Evolutionary conservation across 257 asterid genomes (phyloP).

Genomic region (Ophiorrhiza pumila): DNA sequence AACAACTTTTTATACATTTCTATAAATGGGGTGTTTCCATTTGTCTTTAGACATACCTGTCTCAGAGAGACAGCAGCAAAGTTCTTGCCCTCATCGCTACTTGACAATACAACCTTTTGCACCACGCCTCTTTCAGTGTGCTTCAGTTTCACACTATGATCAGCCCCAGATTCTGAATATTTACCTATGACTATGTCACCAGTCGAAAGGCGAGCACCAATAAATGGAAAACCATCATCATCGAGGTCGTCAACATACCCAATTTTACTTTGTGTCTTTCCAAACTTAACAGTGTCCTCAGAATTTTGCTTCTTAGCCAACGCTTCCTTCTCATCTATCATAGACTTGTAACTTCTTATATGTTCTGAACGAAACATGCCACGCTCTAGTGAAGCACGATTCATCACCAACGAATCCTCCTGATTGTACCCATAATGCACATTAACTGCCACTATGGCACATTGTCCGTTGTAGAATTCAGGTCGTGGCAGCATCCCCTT

Average conservation of each 20-base stretch:
- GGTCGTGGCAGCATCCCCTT: slow-evolving; percentile 76
- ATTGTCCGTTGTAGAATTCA: slow-evolving; percentile 85
- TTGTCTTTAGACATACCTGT: slow-evolving; percentile 47
- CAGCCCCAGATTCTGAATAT: slow-evolving; percentile 69
- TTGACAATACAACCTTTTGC: slow-evolving; percentile 78
- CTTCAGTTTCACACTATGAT: slow-evolving; percentile 83
- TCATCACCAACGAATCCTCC: slow-evolving; percentile 94
- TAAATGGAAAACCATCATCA: slow-evolving; percentile 87
- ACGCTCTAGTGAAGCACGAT: slow-evolving; percentile 86
- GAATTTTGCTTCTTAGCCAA: slow-evolving; percentile 42
- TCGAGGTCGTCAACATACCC: slow-evolving; percentile 91
- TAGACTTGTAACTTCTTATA: slow-evolving; percentile 74
- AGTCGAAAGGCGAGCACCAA: slow-evolving; percentile 83
- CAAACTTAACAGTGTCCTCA: slow-evolving; percentile 62
- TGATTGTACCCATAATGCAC: slow-evolving; percentile 95
- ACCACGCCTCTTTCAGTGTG: slow-evolving; percentile 97
- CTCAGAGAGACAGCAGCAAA: slow-evolving; percentile 80
- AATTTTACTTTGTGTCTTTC: slow-evolving; percentile 71
- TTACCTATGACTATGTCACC: slow-evolving; percentile 91
- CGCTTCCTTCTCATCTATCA: slow-evolving; percentile 57
- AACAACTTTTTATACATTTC: too few species aligned
- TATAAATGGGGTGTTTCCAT: too few species aligned
- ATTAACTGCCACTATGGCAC: slow-evolving; percentile 89
- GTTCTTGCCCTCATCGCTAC: slow-evolving; percentile 85
- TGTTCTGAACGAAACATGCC: slow-evolving; percentile 95